Base-by-base conservation (phyloP, 768 basidiomycete genomes). In the Trametes sanguinea region DNA sequence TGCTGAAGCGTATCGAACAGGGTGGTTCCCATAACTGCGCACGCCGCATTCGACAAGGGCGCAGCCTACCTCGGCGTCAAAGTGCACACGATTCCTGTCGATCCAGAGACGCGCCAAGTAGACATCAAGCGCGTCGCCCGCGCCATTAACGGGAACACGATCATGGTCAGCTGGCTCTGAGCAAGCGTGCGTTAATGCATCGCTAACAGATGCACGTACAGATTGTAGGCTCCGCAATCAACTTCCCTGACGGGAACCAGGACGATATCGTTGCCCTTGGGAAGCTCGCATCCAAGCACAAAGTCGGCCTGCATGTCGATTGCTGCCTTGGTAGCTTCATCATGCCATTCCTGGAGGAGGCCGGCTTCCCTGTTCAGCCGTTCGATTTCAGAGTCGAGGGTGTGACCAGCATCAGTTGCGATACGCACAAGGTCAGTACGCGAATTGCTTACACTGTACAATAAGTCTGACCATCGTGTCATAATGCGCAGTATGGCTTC, bases 1-100 rank as follows among this genome's bases (percentile, higher is more conserved):
- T 7, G 11, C 47, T 69, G 29, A 67, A 43, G 9, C 32, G 60
- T 9, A 61, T 33, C 22, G 39, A 22, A 29, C 54, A 96, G 95
- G 79, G 80, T 98, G 62, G 76, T 98, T 7, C 90, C 95, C 0
- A 79, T 83, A 0, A 89, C 92, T 0, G 94, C 90, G 0, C 96
- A 98, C 69, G 94, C 94, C 2, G 96, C 96, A 0, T 99, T 99
- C 72, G 89, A 94, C 78, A 99, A 99, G 73, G 95, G 89, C 3
- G 88, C 86, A 1, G 83, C 86, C 8, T 98, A 96, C 73, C 84
- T 98, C 71, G 84, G 85, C 13, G 85, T 99, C 78, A 98, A 97
- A 78, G 80, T 95, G 5, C 94, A 94, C 68, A 81, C 84, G 33
- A 84, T 99, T 48, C 92, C 95, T 0, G 87, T 98, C 27, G 82